These are phyloP conservation scores for Anaeramoeba flamelloides DNA, from an alignment of 78 protist species.

Conservation along the genomic window DNA sequence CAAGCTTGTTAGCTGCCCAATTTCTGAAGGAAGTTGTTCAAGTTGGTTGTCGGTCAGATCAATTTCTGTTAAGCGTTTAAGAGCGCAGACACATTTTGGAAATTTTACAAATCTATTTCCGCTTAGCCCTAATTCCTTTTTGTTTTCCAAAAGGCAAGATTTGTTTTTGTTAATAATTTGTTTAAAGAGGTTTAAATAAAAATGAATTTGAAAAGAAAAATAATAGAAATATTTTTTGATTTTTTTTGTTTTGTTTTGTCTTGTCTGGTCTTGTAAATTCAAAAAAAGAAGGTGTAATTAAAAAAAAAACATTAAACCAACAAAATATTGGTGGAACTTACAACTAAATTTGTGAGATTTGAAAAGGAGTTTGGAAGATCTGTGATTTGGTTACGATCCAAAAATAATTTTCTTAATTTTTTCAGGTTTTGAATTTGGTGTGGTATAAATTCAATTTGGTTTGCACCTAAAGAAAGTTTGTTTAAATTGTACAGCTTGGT, in stretches of 20 bases:
- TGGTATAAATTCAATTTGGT: background rate
- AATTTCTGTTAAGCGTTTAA: background rate
- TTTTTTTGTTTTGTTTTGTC: too few relatives aligned
- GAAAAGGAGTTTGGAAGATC: background rate
- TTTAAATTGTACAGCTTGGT: background rate
- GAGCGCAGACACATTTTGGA: background rate
- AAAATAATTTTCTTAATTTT: background rate
- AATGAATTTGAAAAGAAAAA: background rate
- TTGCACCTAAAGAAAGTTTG: background rate
- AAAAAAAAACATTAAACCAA: too few relatives aligned
- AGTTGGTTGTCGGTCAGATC: background rate
- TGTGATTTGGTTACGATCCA: background rate
- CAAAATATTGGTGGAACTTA: background rate
- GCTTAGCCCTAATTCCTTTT: background rate
- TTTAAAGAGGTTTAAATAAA: too few relatives aligned
- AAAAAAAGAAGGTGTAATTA: too few relatives aligned
- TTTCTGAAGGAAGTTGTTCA: background rate
- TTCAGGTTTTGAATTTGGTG: background rate
- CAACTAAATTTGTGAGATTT: background rate
- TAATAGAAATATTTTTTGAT: background rate
- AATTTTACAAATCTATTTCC: background rate
- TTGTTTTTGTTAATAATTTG: too few relatives aligned
- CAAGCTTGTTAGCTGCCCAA: background rate
- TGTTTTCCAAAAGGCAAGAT: background rate
- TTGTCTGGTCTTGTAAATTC: too few relatives aligned